Base-by-base conservation (phyloP, 495 filamentous ascomycete species). In the Thozetella sp. region DNA sequence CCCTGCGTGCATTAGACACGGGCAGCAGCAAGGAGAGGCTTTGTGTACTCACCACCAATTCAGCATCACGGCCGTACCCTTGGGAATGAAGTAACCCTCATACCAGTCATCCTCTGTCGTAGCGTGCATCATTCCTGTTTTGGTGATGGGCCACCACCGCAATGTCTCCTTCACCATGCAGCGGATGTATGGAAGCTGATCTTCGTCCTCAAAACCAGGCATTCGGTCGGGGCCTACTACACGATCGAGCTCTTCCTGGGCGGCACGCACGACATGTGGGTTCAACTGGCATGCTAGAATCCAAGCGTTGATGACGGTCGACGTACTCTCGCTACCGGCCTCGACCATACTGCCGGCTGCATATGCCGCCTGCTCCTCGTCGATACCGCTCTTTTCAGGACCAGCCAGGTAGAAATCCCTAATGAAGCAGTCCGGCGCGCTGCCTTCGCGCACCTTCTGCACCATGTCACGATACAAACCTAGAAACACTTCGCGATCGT, bases 131-230 rank as follows among this genome's bases (percentile, higher is more conserved):
- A 78, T 79, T 50, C 82, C 82, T 11, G 19, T 52, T 51, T 80
- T 78, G 6, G 78, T 77, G 23, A 83, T 79, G n/a, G 82, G 83
- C 25, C 80, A 62, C 83, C 83, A 86, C 56, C 83, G 67, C 22
- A 85, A 69, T 50, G 59, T 56, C 57, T 71, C 68, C 52, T 71
- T 71, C 53, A 68, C 64, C 24, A 64, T 61, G 30, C 57, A 58
- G 19, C 62, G 51, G 25, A 66, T 63, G 58, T 62, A 68, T n/a
- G 65, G 66, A 19, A 71, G 56, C 15, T 53, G 45, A 37, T 56
- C 51, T 51, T 64, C 56, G 53, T 71, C 68, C n/a, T 64, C 63
- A 63, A 63, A 66, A 25, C 54, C 58, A 2, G 68, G 68, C 40
- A 68, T 46, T 17, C 68, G n/a, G 24, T 62, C 57, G 1, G 22